A percentile compares a stretch with the other conserved stretches of the same genome.
phyloP scores from a whole-genome alignment of 306 rosid species.

The Cyamopsis tetragonoloba region DNA sequence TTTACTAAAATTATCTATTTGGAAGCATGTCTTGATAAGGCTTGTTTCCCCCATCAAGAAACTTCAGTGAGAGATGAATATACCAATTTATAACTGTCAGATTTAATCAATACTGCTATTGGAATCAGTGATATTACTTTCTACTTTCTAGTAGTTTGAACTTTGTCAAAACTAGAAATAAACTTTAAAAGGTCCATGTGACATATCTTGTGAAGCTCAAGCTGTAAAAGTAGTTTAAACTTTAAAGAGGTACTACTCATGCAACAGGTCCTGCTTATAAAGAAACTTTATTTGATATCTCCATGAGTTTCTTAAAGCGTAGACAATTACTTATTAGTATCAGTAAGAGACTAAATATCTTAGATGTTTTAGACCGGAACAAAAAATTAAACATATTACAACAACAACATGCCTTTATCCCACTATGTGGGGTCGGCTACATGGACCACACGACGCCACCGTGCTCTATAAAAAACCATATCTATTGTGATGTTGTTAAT shows the following conservation, averaged over 20 bases:
- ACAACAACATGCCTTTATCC: no score
- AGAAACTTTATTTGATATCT: background rate
- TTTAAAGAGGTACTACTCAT: background rate
- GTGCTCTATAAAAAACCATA: no score
- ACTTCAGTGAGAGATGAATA: background rate
- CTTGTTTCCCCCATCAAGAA: background rate
- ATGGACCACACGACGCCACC: no score
- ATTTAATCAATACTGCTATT: background rate
- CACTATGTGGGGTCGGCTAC: no score
- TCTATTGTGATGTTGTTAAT: no score
- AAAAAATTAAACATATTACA: no score
- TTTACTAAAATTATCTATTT: background rate
- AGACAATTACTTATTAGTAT: background rate
- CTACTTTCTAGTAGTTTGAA: background rate
- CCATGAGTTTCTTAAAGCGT: background rate
- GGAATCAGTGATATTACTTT: background rate
- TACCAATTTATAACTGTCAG: background rate
- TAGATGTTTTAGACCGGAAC: constrained; percentile 6
- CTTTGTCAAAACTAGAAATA: background rate
- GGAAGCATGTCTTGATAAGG: background rate
- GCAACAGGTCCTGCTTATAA: background rate
- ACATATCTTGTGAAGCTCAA: background rate
- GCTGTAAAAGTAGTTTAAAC: background rate
- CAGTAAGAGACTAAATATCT: background rate
- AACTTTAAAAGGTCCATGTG: background rate